A percentile compares a stretch with the other conserved stretches of the same genome.
These are phyloP conservation scores for Pholiota conissans DNA, from an alignment of 768 basidiomycete genomes.

Conservation along the genomic window DNA sequence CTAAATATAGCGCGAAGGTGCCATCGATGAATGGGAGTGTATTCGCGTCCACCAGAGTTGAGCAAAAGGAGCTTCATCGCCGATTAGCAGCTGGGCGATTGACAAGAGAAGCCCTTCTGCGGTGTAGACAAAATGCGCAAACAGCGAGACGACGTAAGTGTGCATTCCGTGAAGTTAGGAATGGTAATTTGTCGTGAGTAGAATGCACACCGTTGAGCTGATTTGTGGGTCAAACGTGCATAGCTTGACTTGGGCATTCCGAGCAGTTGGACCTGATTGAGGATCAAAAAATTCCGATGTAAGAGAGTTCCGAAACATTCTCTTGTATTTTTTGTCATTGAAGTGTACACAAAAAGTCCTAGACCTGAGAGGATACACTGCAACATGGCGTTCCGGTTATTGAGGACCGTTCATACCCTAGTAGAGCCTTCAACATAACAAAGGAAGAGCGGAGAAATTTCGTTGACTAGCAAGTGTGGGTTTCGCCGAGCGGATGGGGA, in stretches of 20 bases:
- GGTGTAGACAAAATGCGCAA: not conserved
- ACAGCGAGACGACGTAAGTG: not conserved
- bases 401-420: constrained; percentile 7
- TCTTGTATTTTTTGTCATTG: not conserved
- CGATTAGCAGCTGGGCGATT: constrained; percentile 9
- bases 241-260: not conserved
- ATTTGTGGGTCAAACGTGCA: not conserved
- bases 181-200: not conserved
- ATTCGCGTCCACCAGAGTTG: not conserved
- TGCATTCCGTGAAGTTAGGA: constrained; percentile 16
- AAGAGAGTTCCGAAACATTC: not conserved
- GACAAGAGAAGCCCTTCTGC: constrained; percentile 8
- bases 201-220: not conserved
- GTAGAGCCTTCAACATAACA: constrained; percentile 1
- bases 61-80: constrained; percentile 10
- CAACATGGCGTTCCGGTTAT: constrained; percentile 9
- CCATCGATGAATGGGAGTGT: not conserved
- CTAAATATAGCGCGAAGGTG: constrained; percentile 11
- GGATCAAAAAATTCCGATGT: not conserved
- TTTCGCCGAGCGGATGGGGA: constrained; percentile 17
- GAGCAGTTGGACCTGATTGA: not conserved
- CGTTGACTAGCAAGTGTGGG: constrained; percentile 9
- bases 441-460: constrained; percentile 21
- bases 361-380: not conserved
- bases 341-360: not conserved